Conservation (phyloP, 306 rosid genomes). For the Cicer pinnatifidum region DNA sequence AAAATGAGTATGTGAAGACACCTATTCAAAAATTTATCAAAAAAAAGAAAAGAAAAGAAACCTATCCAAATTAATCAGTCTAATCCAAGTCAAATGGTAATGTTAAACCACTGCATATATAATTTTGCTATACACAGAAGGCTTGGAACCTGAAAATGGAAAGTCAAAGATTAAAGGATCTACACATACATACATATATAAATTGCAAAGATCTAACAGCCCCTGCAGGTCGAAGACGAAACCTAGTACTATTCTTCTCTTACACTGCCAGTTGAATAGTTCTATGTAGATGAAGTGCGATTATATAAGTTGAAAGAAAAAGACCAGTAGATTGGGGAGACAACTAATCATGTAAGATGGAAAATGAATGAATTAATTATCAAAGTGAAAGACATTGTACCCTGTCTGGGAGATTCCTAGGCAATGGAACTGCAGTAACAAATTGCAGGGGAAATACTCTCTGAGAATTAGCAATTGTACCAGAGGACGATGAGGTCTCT, state of each 20-base stretch:
- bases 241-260: constrained; percentile 71
- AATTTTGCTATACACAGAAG: constrained; percentile 53
- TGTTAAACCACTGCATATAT: constrained; percentile 50
- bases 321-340: constrained; percentile 64
- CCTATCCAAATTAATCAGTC: constrained; percentile 42
- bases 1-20: constrained; percentile 17
- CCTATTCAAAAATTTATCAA: neutral
- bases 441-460: constrained; percentile 70
- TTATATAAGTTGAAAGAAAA: constrained; percentile 58
- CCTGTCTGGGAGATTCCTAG: constrained; percentile 97
- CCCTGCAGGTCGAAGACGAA: constrained; percentile 66
- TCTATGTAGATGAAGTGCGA: constrained; percentile 57
- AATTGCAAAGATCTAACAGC: constrained; percentile 64
- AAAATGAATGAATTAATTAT: constrained; percentile 88
- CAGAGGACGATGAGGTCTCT: constrained; percentile 73
- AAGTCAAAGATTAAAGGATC: constrained; percentile 50
- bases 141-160: constrained; percentile 53
- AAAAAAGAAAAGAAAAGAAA: neutral
- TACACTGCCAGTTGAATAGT: constrained; percentile 61
- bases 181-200: constrained; percentile 53
- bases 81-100: constrained; percentile 46
- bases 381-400: constrained; percentile 99
- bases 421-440: constrained; percentile 86
- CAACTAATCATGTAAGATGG: constrained; percentile 62
- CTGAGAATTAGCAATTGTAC: constrained; percentile 58